Evolutionary conservation across 306 rosid genomes (phyloP), one percentile per base, ranked within the genome.

Genomic region (Rosa lucieae): DNA sequence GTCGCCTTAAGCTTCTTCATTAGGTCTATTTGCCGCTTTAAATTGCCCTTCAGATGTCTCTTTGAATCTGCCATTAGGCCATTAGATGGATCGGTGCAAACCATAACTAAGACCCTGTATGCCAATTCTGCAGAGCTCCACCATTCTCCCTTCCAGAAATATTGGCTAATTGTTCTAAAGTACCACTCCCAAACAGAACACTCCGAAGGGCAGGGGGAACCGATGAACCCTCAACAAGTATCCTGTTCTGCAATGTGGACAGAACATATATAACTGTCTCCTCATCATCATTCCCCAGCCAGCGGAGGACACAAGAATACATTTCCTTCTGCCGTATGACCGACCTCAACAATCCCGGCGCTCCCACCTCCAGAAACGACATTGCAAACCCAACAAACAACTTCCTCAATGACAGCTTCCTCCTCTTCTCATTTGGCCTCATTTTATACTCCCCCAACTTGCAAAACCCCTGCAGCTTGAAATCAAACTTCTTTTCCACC

Each of bases 301-400:
- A 86, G 12, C 92, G 89, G 48, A 95, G 90, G 67, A 92, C 96
- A 3, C 94, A 89, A 5, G 84, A 89, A 85, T 89, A 95, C 99
- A 95, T 91, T 68, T 87, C 96, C 87, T 63, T 92, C 86, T 91
- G 93, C 83, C 90, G 94, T 84, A 95, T 67, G 68, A 95, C 58
- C 87, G 92, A 91, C 72, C 97, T 83, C 91, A 95, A 76, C 81
- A 92, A 80, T 35, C 94, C 89, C 5, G 97, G 98, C 63, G 79
- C 88, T n/a, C 97, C 99, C 47, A 91, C 98, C 86, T 95, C 92
- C 82, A 92, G 84, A 88, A 95, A 92, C 15, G 99, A 91, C 94
- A 95, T 82, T 0, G 99, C 94, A n/a, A 95, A 95, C 23, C 83
- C 85, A 75, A 95, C 95, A 84, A 90, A 91, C 21, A 89, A 81